Evolutionary conservation across 805 yeast species (phyloP).

Genomic region (Clavispora vitiphila): DNA sequence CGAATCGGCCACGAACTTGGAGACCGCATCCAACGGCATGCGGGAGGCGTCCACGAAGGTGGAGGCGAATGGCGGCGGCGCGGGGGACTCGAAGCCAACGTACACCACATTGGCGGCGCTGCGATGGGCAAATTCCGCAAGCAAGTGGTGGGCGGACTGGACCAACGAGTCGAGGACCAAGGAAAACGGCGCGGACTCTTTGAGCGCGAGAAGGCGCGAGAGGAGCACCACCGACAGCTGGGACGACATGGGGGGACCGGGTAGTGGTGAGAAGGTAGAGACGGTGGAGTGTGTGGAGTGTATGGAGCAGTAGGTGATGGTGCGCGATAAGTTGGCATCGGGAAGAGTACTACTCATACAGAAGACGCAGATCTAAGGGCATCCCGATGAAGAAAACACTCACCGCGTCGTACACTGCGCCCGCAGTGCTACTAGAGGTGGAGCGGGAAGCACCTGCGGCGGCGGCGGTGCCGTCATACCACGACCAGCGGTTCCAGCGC

Average conservation of each 20-base stretch:
- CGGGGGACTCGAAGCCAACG: conserved; percentile 65
- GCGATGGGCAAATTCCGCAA: conserved; percentile 53
- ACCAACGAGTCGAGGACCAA: conserved; percentile 63
- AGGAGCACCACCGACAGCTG: conserved; percentile 48
- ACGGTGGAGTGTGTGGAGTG: neutral
- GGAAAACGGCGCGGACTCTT: conserved; percentile 71
- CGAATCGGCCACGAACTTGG: conserved; percentile 19
- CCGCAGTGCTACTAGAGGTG: conserved; percentile 23
- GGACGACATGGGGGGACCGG: conserved; percentile 25
- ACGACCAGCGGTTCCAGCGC: conserved; percentile 30
- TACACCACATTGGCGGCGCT: conserved; percentile 40
- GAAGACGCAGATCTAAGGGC: neutral
- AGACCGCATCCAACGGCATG: conserved; percentile 14
- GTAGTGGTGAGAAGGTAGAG: too few species aligned
- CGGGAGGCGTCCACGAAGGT: conserved; percentile 44
- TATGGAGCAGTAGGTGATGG: neutral
- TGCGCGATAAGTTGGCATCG: too few species aligned
- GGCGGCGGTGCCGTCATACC: conserved; percentile 36
- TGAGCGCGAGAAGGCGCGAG: conserved; percentile 59
- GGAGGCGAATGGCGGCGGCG: conserved; percentile 45
- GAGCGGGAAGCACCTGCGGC: conserved; percentile 18
- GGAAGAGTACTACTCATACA: too few species aligned
- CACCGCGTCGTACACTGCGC: conserved; percentile 34
- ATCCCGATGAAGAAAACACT: conserved; percentile 19
- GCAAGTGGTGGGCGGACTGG: conserved; percentile 57